These are phyloP conservation scores for Pseudoneurospora amorphoporcata DNA, from an alignment of 495 filamentous ascomycete genomes.

Conservation along the genomic window DNA sequence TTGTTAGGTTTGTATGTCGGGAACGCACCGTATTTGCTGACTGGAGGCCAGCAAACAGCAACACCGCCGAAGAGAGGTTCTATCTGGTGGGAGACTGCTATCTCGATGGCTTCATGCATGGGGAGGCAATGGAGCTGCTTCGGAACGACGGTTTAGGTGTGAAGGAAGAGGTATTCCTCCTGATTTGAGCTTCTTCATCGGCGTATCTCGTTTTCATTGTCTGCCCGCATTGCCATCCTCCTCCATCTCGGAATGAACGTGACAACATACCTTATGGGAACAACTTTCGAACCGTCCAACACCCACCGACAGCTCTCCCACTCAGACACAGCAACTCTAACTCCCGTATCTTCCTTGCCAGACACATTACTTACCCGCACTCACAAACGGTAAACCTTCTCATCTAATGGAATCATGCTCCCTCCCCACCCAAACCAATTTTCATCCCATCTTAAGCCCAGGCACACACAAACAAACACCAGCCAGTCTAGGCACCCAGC, in stretches of 20 bases:
- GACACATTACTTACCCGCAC: neutral
- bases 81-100: slow-evolving; percentile 4
- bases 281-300: neutral
- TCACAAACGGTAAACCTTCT: neutral
- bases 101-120: slow-evolving; percentile 3
- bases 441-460: neutral
- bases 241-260: neutral
- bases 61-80: neutral
- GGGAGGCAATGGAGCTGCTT: neutral
- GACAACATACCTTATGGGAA: neutral
- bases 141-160: neutral
- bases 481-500: neutral
- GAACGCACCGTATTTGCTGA: slow-evolving; percentile 4
- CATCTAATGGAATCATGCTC: neutral
- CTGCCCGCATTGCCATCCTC: neutral
- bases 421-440: neutral
- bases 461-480: neutral
- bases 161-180: neutral
- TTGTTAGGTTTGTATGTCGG: neutral
- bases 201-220: neutral
- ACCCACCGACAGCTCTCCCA: neutral
- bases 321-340: neutral
- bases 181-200: neutral
- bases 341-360: neutral
- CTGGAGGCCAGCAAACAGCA: neutral